Base-by-base conservation (phyloP, 2,329 filamentous ascomycete genomes). In the Cladophialophora bantiana region DNA sequence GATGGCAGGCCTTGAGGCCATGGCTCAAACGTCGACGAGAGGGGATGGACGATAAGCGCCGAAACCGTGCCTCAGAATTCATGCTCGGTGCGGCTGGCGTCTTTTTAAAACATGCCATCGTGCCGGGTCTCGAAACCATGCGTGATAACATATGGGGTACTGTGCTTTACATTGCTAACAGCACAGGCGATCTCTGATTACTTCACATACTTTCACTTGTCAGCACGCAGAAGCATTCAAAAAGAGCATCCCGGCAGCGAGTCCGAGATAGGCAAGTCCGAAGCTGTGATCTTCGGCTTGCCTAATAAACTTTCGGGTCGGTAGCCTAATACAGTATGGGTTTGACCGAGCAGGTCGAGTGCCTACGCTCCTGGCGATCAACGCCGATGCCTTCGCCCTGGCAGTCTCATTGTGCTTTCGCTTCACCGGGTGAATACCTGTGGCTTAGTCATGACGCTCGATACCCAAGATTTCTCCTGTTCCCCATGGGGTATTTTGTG, bases 211-310 rank as follows among this genome's bases (percentile, higher is more conserved):
- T 26, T 26, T 3, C 26, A 26, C 26, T 26, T 26, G 26, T 26
- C 26, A 26, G 26, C 26, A 26, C 26, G 1, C n/a, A 50, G 26
- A 31, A 59, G 34, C 12, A 10, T 13, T 1, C 3, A 35, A 34
- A 31, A 59, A 15, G 18, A 45, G n/a, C 40, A 32, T 48, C 36
- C 52, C 58, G 38, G 58, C 18, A 48, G 18, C 40, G 9, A 15
- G 58, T 60, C 58, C 58, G 38, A 60, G 7, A 60, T 45, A 60
- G 58, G 58, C 58, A 60, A 60, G 4, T 60, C 58, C 58, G 58
- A 60, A 60, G 31, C 12, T 60, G 58, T 50, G 58, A 35, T 10
- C 58, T 7, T 50, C 18, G 26, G 34, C 26, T 50, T 60, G 40
- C 58, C 36, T 38, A 26, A 36, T n/a, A 36, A 42, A 59, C 32